Evolutionary conservation across 2,329 filamentous ascomycete species (phyloP).

Genomic region (Colletotrichum tofieldiae): DNA sequence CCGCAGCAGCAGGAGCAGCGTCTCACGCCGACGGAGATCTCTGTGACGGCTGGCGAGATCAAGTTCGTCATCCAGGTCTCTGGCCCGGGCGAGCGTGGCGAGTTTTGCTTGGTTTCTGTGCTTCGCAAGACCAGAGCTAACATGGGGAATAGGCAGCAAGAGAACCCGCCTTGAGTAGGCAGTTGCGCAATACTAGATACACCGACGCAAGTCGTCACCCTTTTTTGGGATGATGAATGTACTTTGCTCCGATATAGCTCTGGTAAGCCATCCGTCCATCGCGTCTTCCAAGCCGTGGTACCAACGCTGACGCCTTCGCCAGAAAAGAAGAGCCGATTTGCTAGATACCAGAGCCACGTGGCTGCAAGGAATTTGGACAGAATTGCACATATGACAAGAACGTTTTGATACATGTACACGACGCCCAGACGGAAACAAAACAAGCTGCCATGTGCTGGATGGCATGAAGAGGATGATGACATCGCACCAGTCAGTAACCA

Average conservation of each 20-base stretch:
- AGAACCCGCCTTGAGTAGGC: not conserved
- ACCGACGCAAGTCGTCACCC: not conserved
- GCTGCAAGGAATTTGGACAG: not conserved
- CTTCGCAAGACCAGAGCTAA: not conserved
- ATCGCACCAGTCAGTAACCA: too few relatives aligned
- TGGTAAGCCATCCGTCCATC: not conserved
- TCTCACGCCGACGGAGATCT: not conserved
- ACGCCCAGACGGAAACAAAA: not conserved
- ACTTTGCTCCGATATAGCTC: not conserved
- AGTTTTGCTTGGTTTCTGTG: not conserved
- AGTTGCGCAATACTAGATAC: not conserved
- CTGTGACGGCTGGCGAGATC: not conserved
- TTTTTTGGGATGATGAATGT: too few relatives aligned
- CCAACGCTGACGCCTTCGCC: not conserved
- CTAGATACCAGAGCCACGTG: not conserved
- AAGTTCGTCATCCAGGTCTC: conserved; percentile 1
- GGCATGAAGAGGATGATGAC: not conserved
- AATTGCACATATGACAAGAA: too few relatives aligned
- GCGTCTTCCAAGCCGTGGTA: too few relatives aligned
- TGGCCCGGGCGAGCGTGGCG: not conserved
- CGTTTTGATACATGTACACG: not conserved
- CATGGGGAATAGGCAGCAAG: not conserved
- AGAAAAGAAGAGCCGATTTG: not conserved
- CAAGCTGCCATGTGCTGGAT: not conserved
- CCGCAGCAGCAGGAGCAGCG: not conserved